Conservation (phyloP, 108 stramenopile genomes). For the Schizochytrium sp. region DNA sequence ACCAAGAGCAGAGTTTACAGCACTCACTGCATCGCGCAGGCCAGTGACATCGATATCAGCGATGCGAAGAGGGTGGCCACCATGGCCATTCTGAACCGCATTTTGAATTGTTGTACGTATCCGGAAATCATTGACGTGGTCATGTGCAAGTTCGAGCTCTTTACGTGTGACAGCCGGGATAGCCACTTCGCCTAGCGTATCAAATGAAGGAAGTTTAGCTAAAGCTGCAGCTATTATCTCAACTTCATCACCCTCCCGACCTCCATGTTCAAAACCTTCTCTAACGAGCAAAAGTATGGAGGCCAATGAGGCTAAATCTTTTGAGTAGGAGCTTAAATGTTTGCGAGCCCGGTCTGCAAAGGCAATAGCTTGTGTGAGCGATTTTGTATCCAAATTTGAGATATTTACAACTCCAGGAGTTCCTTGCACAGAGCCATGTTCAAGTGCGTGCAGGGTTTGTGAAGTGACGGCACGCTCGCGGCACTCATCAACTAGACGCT, state of each 20-base stretch:
- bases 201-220: conserved; percentile 25
- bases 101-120: not conserved
- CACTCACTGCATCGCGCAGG: not conserved
- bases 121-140: conserved; percentile 20
- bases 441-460: not conserved
- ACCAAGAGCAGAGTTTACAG: not conserved
- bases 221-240: not conserved
- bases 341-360: not conserved
- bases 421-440: not conserved
- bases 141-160: conserved; percentile 33
- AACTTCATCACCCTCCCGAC: not conserved
- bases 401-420: not conserved
- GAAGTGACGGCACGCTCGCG: not conserved
- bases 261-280: conserved; percentile 42
- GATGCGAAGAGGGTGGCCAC: conserved; percentile 39
- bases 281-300: not conserved
- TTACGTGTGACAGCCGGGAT: not conserved
- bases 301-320: not conserved
- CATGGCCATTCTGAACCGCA: not conserved
- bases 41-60: not conserved
- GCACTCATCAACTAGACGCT: conserved; percentile 49
- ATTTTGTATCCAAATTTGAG: not conserved
- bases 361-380: not conserved
- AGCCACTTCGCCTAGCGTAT: not conserved
- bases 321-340: not conserved